Base-by-base conservation (phyloP, 2,329 filamentous ascomycete species). In the Stachybotrys chartarum region DNA sequence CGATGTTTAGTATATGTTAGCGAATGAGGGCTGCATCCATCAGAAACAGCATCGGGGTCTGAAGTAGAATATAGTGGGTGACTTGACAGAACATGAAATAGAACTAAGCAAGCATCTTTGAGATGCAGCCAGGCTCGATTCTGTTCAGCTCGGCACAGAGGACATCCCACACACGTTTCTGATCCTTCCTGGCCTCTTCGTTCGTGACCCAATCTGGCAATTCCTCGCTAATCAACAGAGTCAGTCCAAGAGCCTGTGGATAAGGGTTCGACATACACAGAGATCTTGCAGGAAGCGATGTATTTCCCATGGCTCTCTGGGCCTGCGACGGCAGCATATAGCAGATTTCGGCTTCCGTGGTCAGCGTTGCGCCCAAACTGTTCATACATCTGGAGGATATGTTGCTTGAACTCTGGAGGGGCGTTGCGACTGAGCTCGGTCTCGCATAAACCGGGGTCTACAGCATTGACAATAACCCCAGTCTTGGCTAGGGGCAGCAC, bases 181-280 rank as follows among this genome's bases (percentile, higher is more conserved):
- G 62, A n/a, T 54, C 46, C 30, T 56, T 54, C 42, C 53, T 55
- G 1, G 57, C 57, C 3, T 61, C 59, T 2, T 63, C 60, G 12
- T 60, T 53, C 17, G 54, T 61, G 5, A 64, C 51, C 62, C 63
- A 68, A 24, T 51, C 53, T 7, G 64, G 66, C 1, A 66, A 45
- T n/a, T 56, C 56, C 3, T 56, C 49, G n/a, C n/a, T n/a, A n/a
- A n/a, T n/a, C n/a, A n/a, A n/a, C n/a, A n/a, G n/a, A n/a, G n/a
- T n/a, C n/a, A n/a, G n/a, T n/a, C n/a, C n/a, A n/a, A n/a, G n/a
- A n/a, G n/a, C n/a, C n/a, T n/a, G n/a, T n/a, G n/a, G n/a, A n/a
- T n/a, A n/a, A n/a, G n/a, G n/a, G n/a, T n/a, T n/a, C n/a, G n/a
- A 63, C 66, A 61, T 54, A 67, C 63, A 69, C 67, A 51, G 53